Percentiles rank a stretch among this genome's conserved stretches.
Conservation (phyloP, 2,329 filamentous ascomycete species). For the Fusarium sp. region DNA sequence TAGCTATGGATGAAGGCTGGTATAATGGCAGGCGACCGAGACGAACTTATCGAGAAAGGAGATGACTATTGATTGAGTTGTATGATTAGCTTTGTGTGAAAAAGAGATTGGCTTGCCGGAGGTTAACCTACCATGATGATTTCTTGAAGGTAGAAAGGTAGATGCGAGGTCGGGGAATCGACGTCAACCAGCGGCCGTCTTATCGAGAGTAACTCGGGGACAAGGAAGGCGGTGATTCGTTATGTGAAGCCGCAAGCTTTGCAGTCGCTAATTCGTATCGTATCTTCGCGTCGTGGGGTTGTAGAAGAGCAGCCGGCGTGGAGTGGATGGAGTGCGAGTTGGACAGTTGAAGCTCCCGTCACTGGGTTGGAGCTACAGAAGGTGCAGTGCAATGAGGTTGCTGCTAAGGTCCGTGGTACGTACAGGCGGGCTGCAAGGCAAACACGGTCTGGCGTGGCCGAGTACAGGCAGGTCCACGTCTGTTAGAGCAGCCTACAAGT, state of each 20-base stretch:
- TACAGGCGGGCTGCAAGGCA: constrained; percentile 49
- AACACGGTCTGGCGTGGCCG: constrained; percentile 55
- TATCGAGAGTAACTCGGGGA: constrained; percentile 16
- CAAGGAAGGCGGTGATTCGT: not conserved
- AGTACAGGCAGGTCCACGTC: constrained; percentile 37
- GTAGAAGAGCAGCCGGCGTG: constrained; percentile 20
- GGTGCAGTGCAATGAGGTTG: constrained; percentile 32
- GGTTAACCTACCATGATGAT: constrained; percentile 45
- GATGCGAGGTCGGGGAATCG: constrained; percentile 34
- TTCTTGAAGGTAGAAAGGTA: constrained; percentile 26
- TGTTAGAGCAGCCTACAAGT: constrained; percentile 22
- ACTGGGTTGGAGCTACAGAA: constrained; percentile 32
- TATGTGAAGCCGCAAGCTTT: not conserved
- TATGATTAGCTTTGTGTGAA: constrained; percentile 42
- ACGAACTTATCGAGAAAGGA: constrained; percentile 94
- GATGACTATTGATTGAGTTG: constrained; percentile 69
- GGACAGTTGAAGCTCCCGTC: constrained; percentile 36
- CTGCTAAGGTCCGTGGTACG: constrained; percentile 32
- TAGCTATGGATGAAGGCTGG: constrained; percentile 13
- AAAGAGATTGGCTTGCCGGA: not conserved
- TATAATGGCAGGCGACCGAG: not conserved
- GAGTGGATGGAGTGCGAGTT: constrained; percentile 34
- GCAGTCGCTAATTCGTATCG: constrained; percentile 13
- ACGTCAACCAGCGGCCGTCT: constrained; percentile 38
- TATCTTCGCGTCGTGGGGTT: constrained; percentile 7